Conservation (phyloP, 176 grass and related monocot genomes). For the Calamus simplicifolius region DNA sequence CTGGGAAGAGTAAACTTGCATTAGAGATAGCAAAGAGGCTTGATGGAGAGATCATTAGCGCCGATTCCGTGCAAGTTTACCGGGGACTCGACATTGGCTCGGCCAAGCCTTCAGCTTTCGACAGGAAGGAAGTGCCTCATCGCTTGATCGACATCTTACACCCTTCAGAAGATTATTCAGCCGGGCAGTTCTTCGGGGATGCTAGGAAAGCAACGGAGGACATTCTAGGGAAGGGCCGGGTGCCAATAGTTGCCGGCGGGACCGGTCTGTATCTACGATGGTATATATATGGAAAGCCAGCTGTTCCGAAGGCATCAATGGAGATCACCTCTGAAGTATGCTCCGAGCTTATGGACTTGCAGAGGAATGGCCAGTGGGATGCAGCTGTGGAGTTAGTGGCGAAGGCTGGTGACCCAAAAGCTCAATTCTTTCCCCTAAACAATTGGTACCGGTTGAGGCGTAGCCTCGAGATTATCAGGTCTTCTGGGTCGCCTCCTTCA, state of each 20-base stretch:
- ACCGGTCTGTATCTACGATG: conserved; percentile 75
- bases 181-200: conserved; percentile 54
- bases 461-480: conserved; percentile 62
- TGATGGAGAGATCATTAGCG: conserved; percentile 64
- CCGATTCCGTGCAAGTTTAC: conserved; percentile 70
- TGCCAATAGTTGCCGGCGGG: conserved; percentile 58
- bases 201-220: conserved; percentile 36
- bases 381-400: conserved; percentile 59
- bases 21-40: conserved; percentile 54
- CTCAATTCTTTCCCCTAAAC: conserved; percentile 36
- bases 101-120: conserved; percentile 35
- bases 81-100: conserved; percentile 60
- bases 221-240: conserved; percentile 33
- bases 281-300: conserved; percentile 83
- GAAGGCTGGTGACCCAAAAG: conserved; percentile 54
- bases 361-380: conserved; percentile 41
- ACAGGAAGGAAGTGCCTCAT: conserved; percentile 42
- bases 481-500: conserved; percentile 50
- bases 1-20: conserved; percentile 59
- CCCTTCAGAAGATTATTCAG: conserved; percentile 53
- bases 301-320: conserved; percentile 44
- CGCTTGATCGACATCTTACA: conserved; percentile 62
- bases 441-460: conserved; percentile 60
- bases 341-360: conserved; percentile 43
- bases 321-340: conserved; percentile 27